phyloP scores from a whole-genome alignment of 2,329 filamentous ascomycete genomes.

The Claviceps sp. region DNA sequence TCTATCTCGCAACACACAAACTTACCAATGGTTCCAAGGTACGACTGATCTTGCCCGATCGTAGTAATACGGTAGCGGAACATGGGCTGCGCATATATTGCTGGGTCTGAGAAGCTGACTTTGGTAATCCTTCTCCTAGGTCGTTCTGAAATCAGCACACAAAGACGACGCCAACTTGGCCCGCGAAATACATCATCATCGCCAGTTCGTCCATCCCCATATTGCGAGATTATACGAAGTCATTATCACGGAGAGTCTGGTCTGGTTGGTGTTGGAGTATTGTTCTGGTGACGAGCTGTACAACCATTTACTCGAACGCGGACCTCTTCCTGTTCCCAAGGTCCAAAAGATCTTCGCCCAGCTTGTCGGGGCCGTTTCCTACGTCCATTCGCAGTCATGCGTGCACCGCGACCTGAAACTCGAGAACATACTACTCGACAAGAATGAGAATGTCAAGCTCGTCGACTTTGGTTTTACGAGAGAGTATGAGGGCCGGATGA shows the following conservation, averaged over 20 bases:
- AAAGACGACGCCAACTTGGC: constrained; percentile 93
- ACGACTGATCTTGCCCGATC: constrained; percentile 3
- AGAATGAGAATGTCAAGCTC: constrained; percentile 91
- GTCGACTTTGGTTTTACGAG: constrained; percentile 97
- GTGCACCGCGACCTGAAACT: constrained; percentile 95
- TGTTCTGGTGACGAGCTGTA: constrained; percentile 95
- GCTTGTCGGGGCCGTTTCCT: constrained; percentile 84
- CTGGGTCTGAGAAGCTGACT: neutral
- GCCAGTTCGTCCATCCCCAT: constrained; percentile 94
- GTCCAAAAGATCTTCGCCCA: constrained; percentile 95
- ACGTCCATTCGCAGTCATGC: constrained; percentile 89
- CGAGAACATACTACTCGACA: constrained; percentile 83
- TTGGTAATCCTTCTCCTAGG: constrained; percentile 33
- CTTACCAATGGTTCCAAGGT: constrained; percentile 98
- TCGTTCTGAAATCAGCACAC: constrained; percentile 95
- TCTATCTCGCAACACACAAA: constrained; percentile 91
- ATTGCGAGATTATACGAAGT: constrained; percentile 96
- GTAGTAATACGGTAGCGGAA: too few species aligned
- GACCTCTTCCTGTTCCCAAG: constrained; percentile 69
- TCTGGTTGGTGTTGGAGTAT: constrained; percentile 95
- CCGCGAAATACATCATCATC: constrained; percentile 95
- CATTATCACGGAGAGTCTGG: constrained; percentile 85
- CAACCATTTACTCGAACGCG: constrained; percentile 83
- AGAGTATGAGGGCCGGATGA: constrained; percentile 90
- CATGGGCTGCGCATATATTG: neutral